Base-by-base conservation (phyloP, 2,329 filamentous ascomycete species). In the Aspergillus alliaceus region DNA sequence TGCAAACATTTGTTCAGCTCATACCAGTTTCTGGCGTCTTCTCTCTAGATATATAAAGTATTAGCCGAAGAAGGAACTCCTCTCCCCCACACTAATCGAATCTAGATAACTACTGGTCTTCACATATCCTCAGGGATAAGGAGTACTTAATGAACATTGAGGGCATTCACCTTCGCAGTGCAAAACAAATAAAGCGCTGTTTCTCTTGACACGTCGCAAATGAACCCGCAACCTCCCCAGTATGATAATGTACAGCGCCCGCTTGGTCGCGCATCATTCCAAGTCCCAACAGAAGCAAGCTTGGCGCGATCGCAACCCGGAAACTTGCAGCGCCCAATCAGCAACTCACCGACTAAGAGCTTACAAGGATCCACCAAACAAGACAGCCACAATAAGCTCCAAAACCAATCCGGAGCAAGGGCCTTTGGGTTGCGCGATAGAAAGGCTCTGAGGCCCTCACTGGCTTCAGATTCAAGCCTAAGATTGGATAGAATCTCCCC, bases 231-330 rank as follows among this genome's bases (percentile, higher is more conserved):
- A 35, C 56, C 59, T 22, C 51, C 56, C 27, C 63, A 42, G 50
- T 50, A 57, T 34, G 59, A 63, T 64, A 59, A 62, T 47, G 61
- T 61, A 54, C 59, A 66, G 29, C 65, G 72, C 18, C 69, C 72
- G 37, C 62, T 69, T 7, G 65, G 69, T 47, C 80, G 80, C 1
- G 80, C 83, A 1, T 88, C 86, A 1, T 89, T 86, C 67, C 84
- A 84, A 53, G 88, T 86, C n/a, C 86, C 88, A 0, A 89, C 86
- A 0, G 85, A 81, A 67, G 80, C 86, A 12, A 90, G 85, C 64
- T 73, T 89, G 14, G 79, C 85, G 56, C 82, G 84, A 61, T 81
- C 84, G 48, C 84, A 88, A 59, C 84, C 86, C 0, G 81, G 85
- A 11, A 77, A 87, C 6, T 72, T 87, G 32, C 75, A 79, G 55